These are phyloP conservation scores for Omphalea diandra DNA, from an alignment of 441 rosid genomes.

Conservation along the genomic window DNA sequence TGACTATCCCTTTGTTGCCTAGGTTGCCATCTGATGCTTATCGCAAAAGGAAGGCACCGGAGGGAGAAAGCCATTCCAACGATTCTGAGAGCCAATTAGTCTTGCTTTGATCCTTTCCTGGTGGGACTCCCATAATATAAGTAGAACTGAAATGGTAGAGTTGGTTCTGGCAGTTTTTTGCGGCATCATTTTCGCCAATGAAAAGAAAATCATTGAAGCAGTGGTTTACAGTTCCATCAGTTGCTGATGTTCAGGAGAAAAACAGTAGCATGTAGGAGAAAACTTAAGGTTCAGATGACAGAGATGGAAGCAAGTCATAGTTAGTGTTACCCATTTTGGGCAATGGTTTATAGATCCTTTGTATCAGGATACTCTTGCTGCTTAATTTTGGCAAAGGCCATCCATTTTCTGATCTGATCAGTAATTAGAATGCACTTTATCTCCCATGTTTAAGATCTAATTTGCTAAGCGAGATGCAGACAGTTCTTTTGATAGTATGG, in stretches of 20 bases:
- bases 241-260: conserved; percentile 27
- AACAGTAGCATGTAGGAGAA: too few species aligned
- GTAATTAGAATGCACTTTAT: conserved; percentile 8
- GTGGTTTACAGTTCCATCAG: neutral
- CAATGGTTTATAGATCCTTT: conserved; percentile 6
- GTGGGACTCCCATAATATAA: conserved; percentile 23
- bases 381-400: neutral
- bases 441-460: neutral
- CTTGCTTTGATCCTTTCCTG: conserved; percentile 28
- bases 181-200: conserved; percentile 16
- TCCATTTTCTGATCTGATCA: conserved; percentile 6
- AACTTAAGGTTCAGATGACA: conserved; percentile 10
- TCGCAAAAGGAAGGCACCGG: conserved; percentile 48
- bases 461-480: neutral
- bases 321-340: conserved; percentile 21
- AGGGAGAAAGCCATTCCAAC: conserved; percentile 48
- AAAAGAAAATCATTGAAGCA: conserved; percentile 5
- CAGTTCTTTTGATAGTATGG: neutral
- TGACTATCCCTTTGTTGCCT: conserved; percentile 12
- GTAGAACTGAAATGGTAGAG: conserved; percentile 30
- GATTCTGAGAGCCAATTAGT: conserved; percentile 41
- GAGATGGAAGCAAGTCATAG: conserved; percentile 13
- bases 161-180: conserved; percentile 26
- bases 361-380: neutral
- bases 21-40: conserved; percentile 65